These are phyloP conservation scores for Acanthamoeba lenticulata DNA, from an alignment of 208 protist genomes.

Conservation along the genomic window DNA sequence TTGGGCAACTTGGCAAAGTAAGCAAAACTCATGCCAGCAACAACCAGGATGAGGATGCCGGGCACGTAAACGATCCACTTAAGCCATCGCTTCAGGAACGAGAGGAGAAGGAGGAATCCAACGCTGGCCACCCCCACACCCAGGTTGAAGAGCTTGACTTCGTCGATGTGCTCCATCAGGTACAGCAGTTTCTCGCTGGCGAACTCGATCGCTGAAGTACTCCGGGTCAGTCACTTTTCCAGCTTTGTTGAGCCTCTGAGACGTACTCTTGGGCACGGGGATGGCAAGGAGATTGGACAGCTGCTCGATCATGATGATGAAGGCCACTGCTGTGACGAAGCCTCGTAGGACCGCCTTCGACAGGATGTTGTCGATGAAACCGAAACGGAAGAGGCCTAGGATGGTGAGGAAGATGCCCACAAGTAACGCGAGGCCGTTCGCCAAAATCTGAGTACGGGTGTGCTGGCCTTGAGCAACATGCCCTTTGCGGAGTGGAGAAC, in stretches of 20 bases:
- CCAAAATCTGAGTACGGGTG: neutral
- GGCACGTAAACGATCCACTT: neutral
- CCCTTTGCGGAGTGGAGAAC: neutral
- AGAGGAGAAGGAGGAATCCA: neutral
- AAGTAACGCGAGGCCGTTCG: neutral
- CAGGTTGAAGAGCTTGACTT: neutral
- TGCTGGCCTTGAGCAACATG: too few relatives aligned
- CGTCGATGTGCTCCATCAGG: neutral
- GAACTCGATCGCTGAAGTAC: neutral
- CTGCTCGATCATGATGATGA: slow-evolving; percentile 56
- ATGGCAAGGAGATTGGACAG: neutral
- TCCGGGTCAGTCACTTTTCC: neutral
- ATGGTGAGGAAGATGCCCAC: neutral
- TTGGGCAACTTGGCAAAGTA: neutral
- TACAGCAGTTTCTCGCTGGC: neutral
- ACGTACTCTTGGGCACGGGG: neutral
- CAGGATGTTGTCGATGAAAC: slow-evolving; percentile 47
- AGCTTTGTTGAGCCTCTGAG: neutral
- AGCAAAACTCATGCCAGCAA: neutral
- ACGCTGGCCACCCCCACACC: neutral
- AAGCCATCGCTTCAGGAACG: neutral
- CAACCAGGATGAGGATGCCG: neutral
- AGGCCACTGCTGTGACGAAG: neutral
- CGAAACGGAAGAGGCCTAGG: neutral
- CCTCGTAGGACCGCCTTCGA: neutral